Evolutionary conservation across 441 rosid species (phyloP), one percentile per base, ranked within the genome.

Genomic region (Erysimum cheiri): DNA sequence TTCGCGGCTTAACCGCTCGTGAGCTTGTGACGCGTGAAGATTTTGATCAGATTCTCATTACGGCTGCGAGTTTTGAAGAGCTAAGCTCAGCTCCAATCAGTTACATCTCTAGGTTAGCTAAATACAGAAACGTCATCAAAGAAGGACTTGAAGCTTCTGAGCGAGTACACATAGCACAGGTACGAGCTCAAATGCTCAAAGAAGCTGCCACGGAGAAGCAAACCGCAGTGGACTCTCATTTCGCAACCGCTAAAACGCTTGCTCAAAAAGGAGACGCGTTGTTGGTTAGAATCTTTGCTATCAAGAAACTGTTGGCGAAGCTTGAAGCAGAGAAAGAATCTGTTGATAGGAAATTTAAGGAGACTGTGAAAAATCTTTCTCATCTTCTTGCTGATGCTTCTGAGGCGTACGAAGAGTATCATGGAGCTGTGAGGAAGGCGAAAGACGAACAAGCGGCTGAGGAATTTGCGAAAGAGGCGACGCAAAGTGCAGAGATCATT

Each of bases 71-170:
- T 19, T 67, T 67, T 43, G 73, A 74, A 36, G 73, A 74, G 61
- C 37, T 74, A 54, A 68, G 69, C 59, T 54, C 64, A 59, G 69
- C 72, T 35, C 46, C 74, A 5, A n/a, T 68, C 17, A 74, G 73
- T 68, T 74, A 74, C 65, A 74, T 74, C 5, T 68, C 78, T 9
- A 54, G 32, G 73, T 44, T 74, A 46, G 70, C 70, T 28, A 74
- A 29, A 43, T 74, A 74, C 52, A 39, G 64, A 55, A 61, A 29
- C 10, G 73, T 74, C 24, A 74, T 74, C 3, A 53, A 46, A 36
- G 78, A 68, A 60, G 78, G 78, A n/a, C 67, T 74, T 40, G 62
- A 74, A 29, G 73, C 78, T 32, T 74, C 78, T 44, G 44, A 74
- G 53, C 3, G 78, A 54, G 78, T 74, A 31, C 50, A 74, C 37